Percentiles rank a stretch among this genome's conserved stretches.
Evolutionary conservation across 768 basidiomycete species (phyloP).

Genomic region (Lactarius hatsudake): DNA sequence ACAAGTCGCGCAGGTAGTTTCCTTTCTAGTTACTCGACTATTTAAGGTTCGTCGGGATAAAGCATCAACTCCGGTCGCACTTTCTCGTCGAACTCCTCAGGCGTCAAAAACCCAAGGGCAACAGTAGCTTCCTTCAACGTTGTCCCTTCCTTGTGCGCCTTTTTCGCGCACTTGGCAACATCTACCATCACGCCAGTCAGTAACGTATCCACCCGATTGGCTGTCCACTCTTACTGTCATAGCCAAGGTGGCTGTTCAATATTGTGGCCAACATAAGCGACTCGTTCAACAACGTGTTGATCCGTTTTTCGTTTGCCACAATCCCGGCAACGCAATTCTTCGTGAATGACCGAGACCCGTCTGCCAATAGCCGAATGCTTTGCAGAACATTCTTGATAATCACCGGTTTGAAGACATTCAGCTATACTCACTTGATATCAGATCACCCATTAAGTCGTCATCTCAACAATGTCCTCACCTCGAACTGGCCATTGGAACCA

Average conservation of each 20-base stretch:
- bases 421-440: conserved; percentile 40
- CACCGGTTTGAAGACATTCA: conserved; percentile 99
- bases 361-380: conserved; percentile 89
- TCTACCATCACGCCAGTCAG: conserved; percentile 47
- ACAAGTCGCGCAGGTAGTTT: conserved; percentile 26
- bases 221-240: conserved; percentile 72
- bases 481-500: conserved; percentile 94
- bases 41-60: conserved; percentile 57
- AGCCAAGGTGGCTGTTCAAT: conserved; percentile 92
- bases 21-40: conserved; percentile 22
- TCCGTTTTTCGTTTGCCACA: conserved; percentile 93
- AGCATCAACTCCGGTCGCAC: conserved; percentile 92
- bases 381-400: conserved; percentile 98
- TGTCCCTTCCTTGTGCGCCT: conserved; percentile 98
- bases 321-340: conserved; percentile 97
- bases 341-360: conserved; percentile 93
- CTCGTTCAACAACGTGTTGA: conserved; percentile 85
- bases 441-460: not conserved
- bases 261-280: conserved; percentile 98
- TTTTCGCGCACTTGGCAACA: conserved; percentile 98
- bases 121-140: conserved; percentile 96
- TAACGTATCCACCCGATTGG: not conserved
- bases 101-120: conserved; percentile 75
- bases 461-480: conserved; percentile 50
- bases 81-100: conserved; percentile 92